A percentile compares a stretch with the other conserved stretches of the same genome.
Evolutionary conservation across 495 filamentous ascomycete genomes (phyloP).

Genomic region (Aspergillus sparsus): DNA sequence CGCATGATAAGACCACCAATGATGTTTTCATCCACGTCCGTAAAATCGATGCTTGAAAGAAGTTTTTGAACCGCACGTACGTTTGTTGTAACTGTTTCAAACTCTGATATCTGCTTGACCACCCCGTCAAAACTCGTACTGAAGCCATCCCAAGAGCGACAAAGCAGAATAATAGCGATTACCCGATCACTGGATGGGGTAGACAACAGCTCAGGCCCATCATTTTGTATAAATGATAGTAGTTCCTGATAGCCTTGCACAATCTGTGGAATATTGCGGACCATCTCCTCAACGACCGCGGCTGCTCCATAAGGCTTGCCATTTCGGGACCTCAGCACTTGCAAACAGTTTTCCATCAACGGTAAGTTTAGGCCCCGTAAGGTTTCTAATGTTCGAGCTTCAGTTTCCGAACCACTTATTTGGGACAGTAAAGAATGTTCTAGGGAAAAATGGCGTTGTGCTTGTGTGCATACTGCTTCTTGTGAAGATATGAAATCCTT

Average conservation of each 20-base stretch:
- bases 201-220: constrained; percentile 52
- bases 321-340: constrained; percentile 58
- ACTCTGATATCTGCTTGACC: constrained; percentile 39
- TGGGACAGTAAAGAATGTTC: constrained; percentile 48
- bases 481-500: constrained; percentile 73
- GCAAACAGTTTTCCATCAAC: constrained; percentile 53
- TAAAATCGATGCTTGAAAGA: constrained; percentile 43
- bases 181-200: constrained; percentile 55
- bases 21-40: constrained; percentile 37
- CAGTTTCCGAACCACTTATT: constrained; percentile 30
- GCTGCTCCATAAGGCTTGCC: constrained; percentile 85
- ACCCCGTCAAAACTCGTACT: constrained; percentile 41
- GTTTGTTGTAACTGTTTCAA: constrained; percentile 43
- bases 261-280: constrained; percentile 45
- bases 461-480: constrained; percentile 58
- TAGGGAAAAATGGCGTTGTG: constrained; percentile 62
- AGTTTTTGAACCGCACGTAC: constrained; percentile 43
- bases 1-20: constrained; percentile 41
- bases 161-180: constrained; percentile 42
- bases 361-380: constrained; percentile 32
- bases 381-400: constrained; percentile 22
- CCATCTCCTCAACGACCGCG: constrained; percentile 55
- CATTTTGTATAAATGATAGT: constrained; percentile 44
- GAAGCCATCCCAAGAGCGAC: constrained; percentile 45
- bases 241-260: constrained; percentile 38